A percentile compares a stretch with the other conserved stretches of the same genome.
phyloP scores from a whole-genome alignment of 768 basidiomycete genomes.

The Calocera cornea region DNA sequence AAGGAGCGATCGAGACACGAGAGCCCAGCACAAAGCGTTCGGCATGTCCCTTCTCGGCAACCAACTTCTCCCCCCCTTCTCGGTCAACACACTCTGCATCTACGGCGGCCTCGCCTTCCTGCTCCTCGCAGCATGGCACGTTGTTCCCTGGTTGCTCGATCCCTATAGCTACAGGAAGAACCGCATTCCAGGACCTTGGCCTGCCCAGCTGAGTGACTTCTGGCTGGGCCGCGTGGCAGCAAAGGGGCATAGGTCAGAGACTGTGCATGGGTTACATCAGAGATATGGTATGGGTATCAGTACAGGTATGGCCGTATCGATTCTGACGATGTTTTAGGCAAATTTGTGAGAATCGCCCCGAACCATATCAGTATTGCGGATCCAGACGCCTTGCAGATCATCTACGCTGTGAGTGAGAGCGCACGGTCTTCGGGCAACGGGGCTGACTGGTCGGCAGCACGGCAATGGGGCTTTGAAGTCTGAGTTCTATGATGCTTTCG shows the following conservation, averaged over 20 bases:
- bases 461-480: conserved; percentile 75
- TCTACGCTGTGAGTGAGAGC: conserved; percentile 40
- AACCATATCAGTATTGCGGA: conserved; percentile 67
- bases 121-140: conserved; percentile 20
- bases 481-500: conserved; percentile 65
- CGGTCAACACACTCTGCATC: conserved; percentile 12
- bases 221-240: conserved; percentile 58
- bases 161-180: conserved; percentile 24
- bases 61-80: conserved; percentile 11
- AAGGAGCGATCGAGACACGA: too few relatives aligned
- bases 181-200: conserved; percentile 50
- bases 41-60: conserved; percentile 14
- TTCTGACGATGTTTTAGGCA: conserved; percentile 29
- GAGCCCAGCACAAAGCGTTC: neutral
- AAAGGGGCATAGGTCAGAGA: conserved; percentile 60
- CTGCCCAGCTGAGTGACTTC: conserved; percentile 55
- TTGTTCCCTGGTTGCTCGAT: conserved; percentile 43
- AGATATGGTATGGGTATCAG: conserved; percentile 44
- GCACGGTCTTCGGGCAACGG: neutral
- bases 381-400: conserved; percentile 55
- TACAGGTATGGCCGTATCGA: neutral
- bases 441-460: conserved; percentile 25
- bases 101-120: conserved; percentile 4
- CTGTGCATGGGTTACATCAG: conserved; percentile 57
- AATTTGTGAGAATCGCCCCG: conserved; percentile 56